phyloP scores from a whole-genome alignment of 2,329 filamentous ascomycete genomes.

The Pestalotiopsis sp. region DNA sequence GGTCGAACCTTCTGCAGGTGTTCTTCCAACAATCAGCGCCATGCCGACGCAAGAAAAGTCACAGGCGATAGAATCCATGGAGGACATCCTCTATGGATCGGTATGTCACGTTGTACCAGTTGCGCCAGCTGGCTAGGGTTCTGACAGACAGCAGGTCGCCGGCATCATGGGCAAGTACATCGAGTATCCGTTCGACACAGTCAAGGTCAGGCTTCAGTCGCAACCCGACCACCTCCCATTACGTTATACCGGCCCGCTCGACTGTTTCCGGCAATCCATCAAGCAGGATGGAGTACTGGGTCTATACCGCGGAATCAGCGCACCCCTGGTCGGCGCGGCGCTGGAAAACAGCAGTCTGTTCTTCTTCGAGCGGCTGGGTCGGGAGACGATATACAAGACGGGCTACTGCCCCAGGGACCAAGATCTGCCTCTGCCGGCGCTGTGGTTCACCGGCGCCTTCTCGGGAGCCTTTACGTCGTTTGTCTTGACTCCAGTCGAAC shows the following conservation, averaged over 20 bases:
- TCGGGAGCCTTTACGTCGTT: constrained; percentile 88
- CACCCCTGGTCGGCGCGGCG: constrained; percentile 86
- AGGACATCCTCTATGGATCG: constrained; percentile 88
- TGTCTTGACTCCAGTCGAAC: constrained; percentile 89
- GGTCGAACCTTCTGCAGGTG: constrained; percentile 19
- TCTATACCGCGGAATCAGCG: constrained; percentile 90
- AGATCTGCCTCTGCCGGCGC: constrained; percentile 70
- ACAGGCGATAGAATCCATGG: constrained; percentile 65
- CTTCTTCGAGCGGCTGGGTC: constrained; percentile 80
- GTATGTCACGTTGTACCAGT: constrained; percentile 45
- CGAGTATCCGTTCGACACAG: constrained; percentile 97
- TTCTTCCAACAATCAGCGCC: constrained; percentile 17
- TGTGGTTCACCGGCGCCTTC: constrained; percentile 80
- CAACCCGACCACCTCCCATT: constrained; percentile 83
- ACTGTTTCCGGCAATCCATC: constrained; percentile 90
- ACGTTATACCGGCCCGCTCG: constrained; percentile 81
- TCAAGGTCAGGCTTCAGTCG: constrained; percentile 97
- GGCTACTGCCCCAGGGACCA: constrained; percentile 51
- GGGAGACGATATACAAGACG: constrained; percentile 60
- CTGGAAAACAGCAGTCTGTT: constrained; percentile 92
- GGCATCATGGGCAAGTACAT: constrained; percentile 93
- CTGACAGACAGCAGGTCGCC: constrained; percentile 56
- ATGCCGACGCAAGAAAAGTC: constrained; percentile 22
- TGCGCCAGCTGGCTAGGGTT: neutral
- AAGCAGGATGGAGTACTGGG: constrained; percentile 75